These are phyloP conservation scores for Sporothrix protearum DNA, from an alignment of 2,329 filamentous ascomycete species.

Conservation along the genomic window DNA sequence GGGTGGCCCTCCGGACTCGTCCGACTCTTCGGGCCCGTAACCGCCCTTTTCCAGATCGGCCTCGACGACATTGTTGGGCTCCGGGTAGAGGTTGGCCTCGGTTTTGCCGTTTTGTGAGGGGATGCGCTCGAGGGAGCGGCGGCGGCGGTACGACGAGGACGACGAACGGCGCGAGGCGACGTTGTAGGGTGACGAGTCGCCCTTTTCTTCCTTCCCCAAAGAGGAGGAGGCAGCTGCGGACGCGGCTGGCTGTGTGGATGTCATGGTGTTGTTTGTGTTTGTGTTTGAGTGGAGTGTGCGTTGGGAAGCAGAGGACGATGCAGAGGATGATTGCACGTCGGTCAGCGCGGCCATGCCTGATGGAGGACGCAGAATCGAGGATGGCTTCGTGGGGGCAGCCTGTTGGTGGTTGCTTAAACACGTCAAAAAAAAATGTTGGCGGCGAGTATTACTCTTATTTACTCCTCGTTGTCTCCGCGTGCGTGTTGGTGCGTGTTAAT, in stretches of 20 bases:
- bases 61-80: conserved; percentile 34
- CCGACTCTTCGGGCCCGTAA: conserved; percentile 20
- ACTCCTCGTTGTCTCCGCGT: background rate
- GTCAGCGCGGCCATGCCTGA: background rate
- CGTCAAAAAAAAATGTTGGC: background rate
- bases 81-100: conserved; percentile 37
- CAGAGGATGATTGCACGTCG: background rate
- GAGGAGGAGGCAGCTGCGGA: background rate
- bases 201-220: conserved; percentile 1
- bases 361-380: background rate
- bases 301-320: background rate
- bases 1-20: background rate
- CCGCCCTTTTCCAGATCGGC: conserved; percentile 38
- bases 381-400: too few relatives aligned
- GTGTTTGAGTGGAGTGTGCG: background rate
- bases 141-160: conserved; percentile 32
- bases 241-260: background rate
- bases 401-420: background rate
- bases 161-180: conserved; percentile 15
- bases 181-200: conserved; percentile 16
- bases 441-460: background rate
- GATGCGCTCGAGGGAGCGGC: conserved; percentile 44
- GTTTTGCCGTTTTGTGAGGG: conserved; percentile 36
- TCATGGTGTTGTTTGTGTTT: background rate
- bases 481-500: background rate